Conservation (phyloP, 768 basidiomycete genomes). For the Boletus tylopilopsis region DNA sequence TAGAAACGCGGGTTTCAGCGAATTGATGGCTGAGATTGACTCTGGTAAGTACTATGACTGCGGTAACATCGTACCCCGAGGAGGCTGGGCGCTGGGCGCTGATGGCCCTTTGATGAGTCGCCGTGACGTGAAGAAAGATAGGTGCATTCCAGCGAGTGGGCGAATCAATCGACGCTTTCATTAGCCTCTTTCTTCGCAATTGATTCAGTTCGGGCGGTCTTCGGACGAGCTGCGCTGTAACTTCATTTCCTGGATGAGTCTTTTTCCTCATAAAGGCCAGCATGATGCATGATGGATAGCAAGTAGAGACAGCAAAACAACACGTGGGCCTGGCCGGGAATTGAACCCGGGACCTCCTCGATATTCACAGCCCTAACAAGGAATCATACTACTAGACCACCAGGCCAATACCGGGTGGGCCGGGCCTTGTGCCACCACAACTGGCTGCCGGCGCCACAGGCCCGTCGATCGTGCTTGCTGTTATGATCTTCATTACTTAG, state of each 20-base stretch:
- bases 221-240: slow-evolving; percentile 22
- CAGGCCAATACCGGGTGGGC: slow-evolving; percentile 42
- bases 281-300: neutral
- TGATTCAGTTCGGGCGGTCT: slow-evolving; percentile 6
- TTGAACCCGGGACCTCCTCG: slow-evolving; percentile 88
- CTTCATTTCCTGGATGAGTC: slow-evolving; percentile 29
- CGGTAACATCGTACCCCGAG: slow-evolving; percentile 22
- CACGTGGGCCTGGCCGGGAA: slow-evolving; percentile 67
- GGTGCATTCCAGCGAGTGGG: slow-evolving; percentile 7
- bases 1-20: slow-evolving; percentile 25
- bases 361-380: slow-evolving; percentile 46
- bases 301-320: slow-evolving; percentile 10
- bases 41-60: slow-evolving; percentile 33
- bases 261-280: slow-evolving; percentile 2
- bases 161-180: slow-evolving; percentile 20
- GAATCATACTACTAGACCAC: slow-evolving; percentile 67
- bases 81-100: no score
- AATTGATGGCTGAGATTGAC: slow-evolving; percentile 32
- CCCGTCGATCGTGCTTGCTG: no score
- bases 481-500: no score
- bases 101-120: slow-evolving; percentile 36
- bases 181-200: slow-evolving; percentile 9
- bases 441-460: no score
- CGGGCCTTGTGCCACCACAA: no score
- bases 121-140: slow-evolving; percentile 43